These are phyloP conservation scores for Arthrobotrys iridis DNA, from an alignment of 2,329 filamentous ascomycete genomes.

Conservation along the genomic window DNA sequence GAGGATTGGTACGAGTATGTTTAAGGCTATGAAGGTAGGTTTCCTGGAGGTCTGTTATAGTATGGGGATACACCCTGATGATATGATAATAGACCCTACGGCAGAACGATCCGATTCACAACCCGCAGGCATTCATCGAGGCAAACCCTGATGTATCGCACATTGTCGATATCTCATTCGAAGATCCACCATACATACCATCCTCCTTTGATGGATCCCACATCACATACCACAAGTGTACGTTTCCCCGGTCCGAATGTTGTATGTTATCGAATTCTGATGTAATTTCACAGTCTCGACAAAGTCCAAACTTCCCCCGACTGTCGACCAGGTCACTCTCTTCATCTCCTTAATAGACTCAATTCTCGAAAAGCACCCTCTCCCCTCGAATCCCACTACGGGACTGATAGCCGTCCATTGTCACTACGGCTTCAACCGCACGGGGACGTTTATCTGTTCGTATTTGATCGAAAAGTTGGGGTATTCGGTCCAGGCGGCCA, in stretches of 20 bases:
- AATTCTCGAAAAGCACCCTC: constrained; percentile 55
- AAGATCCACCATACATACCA: constrained; percentile 88
- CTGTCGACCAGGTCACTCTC: constrained; percentile 68
- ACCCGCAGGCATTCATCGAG: constrained; percentile 75
- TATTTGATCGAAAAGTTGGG: constrained; percentile 86
- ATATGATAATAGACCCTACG: constrained; percentile 77
- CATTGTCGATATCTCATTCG: constrained; percentile 90
- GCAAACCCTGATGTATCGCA: constrained; percentile 70
- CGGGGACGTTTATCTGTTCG: constrained; percentile 87
- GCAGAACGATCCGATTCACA: constrained; percentile 83
- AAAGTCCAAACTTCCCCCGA: constrained; percentile 87
- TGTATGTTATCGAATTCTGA: background rate
- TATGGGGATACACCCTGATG: background rate
- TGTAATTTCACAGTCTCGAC: constrained; percentile 64
- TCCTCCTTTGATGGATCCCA: constrained; percentile 58
- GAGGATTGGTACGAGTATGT: constrained; percentile 74
- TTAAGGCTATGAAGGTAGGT: constrained; percentile 53
- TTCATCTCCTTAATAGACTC: constrained; percentile 70
- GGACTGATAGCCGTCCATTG: constrained; percentile 70
- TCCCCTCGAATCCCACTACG: constrained; percentile 49
- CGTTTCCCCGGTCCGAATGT: background rate
- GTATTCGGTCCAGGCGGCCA: constrained; percentile 77
- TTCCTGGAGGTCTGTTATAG: background rate
- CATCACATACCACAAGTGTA: constrained; percentile 58
- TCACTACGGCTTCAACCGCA: constrained; percentile 95